These are phyloP conservation scores for Sporisorium iseilematis-ciliati DNA, from an alignment of 1,284 basidiomycete genomes.

Conservation along the genomic window DNA sequence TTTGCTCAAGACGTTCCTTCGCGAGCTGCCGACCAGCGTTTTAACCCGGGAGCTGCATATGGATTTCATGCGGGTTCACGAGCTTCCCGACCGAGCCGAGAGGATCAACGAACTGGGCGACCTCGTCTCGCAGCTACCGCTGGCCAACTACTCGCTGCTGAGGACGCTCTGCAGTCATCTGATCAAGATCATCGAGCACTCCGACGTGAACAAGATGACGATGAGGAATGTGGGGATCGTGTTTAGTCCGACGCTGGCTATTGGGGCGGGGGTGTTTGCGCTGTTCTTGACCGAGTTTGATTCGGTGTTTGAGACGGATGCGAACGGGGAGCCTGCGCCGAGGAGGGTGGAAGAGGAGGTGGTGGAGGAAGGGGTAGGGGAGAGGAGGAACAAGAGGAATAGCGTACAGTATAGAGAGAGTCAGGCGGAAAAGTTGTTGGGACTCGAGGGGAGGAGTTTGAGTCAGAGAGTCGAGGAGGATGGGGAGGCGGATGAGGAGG, in stretches of 20 bases:
- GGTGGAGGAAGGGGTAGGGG: background rate
- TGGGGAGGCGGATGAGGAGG: slow-evolving; percentile 26
- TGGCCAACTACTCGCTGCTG: slow-evolving; percentile 92
- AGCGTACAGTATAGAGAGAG: slow-evolving; percentile 44
- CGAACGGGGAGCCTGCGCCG: slow-evolving; percentile 56
- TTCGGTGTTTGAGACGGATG: slow-evolving; percentile 61
- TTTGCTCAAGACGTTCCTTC: slow-evolving; percentile 65
- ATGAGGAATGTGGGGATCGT: slow-evolving; percentile 98
- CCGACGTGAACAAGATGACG: slow-evolving; percentile 95
- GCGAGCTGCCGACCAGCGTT: slow-evolving; percentile 64
- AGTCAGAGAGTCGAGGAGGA: slow-evolving; percentile 42
- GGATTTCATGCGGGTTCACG: slow-evolving; percentile 71
- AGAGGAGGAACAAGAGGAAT: slow-evolving; percentile 46
- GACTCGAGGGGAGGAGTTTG: slow-evolving; percentile 45
- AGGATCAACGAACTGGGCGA: slow-evolving; percentile 86
- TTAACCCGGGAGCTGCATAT: slow-evolving; percentile 63
- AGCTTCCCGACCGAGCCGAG: slow-evolving; percentile 87
- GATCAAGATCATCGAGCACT: slow-evolving; percentile 92
- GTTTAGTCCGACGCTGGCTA: slow-evolving; percentile 71
- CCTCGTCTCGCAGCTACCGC: slow-evolving; percentile 86
- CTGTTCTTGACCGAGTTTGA: slow-evolving; percentile 65
- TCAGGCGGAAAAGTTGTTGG: slow-evolving; percentile 50
- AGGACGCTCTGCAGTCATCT: slow-evolving; percentile 94
- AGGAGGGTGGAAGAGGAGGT: slow-evolving; percentile 49
- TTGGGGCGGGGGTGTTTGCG: slow-evolving; percentile 65